Conservation (phyloP, 257 asterid genomes). For the Dorcoceras hygrometricum region DNA sequence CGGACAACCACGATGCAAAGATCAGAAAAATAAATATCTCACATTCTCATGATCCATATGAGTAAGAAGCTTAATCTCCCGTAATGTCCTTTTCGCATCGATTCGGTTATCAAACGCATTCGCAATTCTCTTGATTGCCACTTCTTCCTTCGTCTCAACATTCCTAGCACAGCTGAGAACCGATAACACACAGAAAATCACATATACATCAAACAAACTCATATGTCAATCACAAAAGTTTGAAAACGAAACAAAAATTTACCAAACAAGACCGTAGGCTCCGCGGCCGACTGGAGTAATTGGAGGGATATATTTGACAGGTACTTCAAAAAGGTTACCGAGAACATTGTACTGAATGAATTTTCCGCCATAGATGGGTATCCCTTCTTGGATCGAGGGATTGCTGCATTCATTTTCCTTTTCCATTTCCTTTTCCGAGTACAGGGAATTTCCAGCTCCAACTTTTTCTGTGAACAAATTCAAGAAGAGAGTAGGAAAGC, state of each 20-base stretch:
- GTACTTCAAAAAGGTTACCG: slow-evolving; percentile 67
- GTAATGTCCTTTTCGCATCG: slow-evolving; percentile 81
- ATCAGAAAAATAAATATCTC: slow-evolving; percentile 1
- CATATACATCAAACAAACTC: slow-evolving; percentile 11
- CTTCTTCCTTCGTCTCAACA: slow-evolving; percentile 68
- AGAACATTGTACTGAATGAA: slow-evolving; percentile 66
- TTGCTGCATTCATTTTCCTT: slow-evolving; percentile 42
- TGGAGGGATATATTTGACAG: slow-evolving; percentile 71
- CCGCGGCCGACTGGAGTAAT: slow-evolving; percentile 78
- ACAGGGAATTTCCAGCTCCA: not conserved
- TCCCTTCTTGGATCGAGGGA: slow-evolving; percentile 39
- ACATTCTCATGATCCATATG: slow-evolving; percentile 96
- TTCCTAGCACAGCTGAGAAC: slow-evolving; percentile 59
- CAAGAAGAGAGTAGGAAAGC: not conserved
- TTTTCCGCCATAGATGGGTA: slow-evolving; percentile 59
- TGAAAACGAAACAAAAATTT: not conserved
- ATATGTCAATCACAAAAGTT: not conserved
- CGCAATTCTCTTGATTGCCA: slow-evolving; percentile 86
- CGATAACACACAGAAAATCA: slow-evolving; percentile 1
- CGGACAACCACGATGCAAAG: not conserved
- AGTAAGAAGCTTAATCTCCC: slow-evolving; percentile 82
- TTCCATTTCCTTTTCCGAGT: slow-evolving; percentile 23
- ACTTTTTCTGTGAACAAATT: too few relatives aligned
- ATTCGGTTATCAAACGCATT: slow-evolving; percentile 84
- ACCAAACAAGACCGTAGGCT: slow-evolving; percentile 94